Conservation (phyloP, 495 filamentous ascomycete genomes). For the Hyaloscypha finlandica region DNA sequence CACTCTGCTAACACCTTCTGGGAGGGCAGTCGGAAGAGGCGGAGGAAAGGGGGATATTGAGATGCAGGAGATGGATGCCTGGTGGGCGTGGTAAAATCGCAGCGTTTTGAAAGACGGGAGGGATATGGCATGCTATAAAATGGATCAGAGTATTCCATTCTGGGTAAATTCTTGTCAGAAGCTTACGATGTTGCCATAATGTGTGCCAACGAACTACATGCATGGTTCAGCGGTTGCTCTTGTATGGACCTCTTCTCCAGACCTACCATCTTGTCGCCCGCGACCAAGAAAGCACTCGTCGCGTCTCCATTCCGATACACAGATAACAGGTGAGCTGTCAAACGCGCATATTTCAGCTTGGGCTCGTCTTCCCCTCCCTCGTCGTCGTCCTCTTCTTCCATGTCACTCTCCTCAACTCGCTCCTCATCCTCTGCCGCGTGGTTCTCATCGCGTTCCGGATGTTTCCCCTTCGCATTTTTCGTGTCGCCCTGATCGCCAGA, state of each 20-base stretch:
- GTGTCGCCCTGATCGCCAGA: conserved; percentile 30
- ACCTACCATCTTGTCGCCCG: conserved; percentile 93
- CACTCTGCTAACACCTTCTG: conserved; percentile 51
- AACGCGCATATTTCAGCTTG: conserved; percentile 83
- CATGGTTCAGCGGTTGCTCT: conserved; percentile 8
- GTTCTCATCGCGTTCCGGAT: conserved; percentile 35
- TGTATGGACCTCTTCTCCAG: background rate
- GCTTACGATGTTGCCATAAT: conserved; percentile 95
- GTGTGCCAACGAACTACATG: conserved; percentile 82
- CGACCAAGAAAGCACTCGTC: conserved; percentile 84
- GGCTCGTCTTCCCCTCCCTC: conserved; percentile 96
- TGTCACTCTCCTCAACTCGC: conserved; percentile 24
- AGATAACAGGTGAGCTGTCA: conserved; percentile 75
- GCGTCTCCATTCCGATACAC: conserved; percentile 95
- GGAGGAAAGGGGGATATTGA: conserved; percentile 91
- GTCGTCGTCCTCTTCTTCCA: conserved; percentile 48
- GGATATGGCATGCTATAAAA: conserved; percentile 76
- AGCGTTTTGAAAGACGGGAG: conserved; percentile 77
- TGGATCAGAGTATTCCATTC: background rate
- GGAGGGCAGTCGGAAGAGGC: conserved; percentile 60
- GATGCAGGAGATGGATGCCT: conserved; percentile 83
- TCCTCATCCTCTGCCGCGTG: conserved; percentile 36
- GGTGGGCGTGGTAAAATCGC: conserved; percentile 86
- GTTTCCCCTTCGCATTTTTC: conserved; percentile 15
- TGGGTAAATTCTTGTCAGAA: background rate